Base-by-base conservation (phyloP, 805 yeast species). In the Kodamaea restingae region DNA sequence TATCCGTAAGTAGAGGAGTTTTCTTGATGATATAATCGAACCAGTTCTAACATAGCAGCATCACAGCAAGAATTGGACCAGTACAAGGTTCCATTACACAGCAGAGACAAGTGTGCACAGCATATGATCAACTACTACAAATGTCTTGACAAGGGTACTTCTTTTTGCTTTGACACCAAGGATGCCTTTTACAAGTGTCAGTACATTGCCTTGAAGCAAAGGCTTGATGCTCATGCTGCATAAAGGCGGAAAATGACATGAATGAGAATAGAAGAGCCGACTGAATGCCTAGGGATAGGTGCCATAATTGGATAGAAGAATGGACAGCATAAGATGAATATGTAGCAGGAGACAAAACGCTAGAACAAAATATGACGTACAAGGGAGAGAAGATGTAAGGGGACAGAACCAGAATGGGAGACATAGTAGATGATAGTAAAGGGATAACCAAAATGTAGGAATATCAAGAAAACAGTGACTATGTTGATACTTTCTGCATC, bases 21-120 rank as follows among this genome's bases (percentile, higher is more conserved):
- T n/a, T n/a, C n/a, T n/a, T n/a, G n/a, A n/a, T n/a, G n/a, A n/a
- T n/a, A n/a, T n/a, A n/a, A 7, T 9, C 21, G 11, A n/a, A 15
- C 15, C 25, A 32, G 26, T 32, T 41, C 46, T 42, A 44, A 44
- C 46, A 14, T 10, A n/a, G 14, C 32, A 47, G 50, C 50, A 26
- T 40, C 50, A 10, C 48, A 59, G 48, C 43, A 57, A 42, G 71
- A 66, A 43, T 56, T 68, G 54, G 73, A 68, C 44, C 66, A 55
- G 20, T 52, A 60, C 41, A 56, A 65, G 36, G 70, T 68, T 21
- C 73, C 73, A 7, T 67, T 67, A 49, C 48, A 65, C 42, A 52
- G 68, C 55, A 65, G 73, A 60, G 73, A 68, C 51, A 59, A 57
- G 36, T 68, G 73, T 54, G 73, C 73, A 24, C 60, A 67, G 30